A percentile compares a stretch with the other conserved stretches of the same genome.
Conservation (phyloP, 2,329 filamentous ascomycete species). For the Microcyclospora pomicola region DNA sequence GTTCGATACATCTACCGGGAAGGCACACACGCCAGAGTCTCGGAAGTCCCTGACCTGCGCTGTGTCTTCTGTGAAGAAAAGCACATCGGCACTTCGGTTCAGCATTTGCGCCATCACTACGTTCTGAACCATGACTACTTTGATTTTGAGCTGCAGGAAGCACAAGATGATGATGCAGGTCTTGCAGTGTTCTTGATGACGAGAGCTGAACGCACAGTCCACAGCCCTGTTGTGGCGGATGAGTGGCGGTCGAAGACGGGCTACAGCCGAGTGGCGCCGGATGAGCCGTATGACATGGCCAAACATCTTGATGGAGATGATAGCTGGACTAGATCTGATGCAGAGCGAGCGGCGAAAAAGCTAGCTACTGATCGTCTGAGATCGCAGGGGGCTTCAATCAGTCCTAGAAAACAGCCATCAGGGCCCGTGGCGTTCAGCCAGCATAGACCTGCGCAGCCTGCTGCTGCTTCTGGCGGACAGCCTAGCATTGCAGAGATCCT, state of each 20-base stretch:
- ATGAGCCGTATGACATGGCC: conserved; percentile 22
- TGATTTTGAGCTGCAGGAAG: conserved; percentile 13
- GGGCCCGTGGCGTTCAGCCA: too few relatives aligned
- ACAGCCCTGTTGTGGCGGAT: too few relatives aligned
- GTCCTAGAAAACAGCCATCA: too few relatives aligned
- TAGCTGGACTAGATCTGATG: conserved; percentile 10
- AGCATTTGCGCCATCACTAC: conserved; percentile 23
- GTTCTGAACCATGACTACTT: conserved; percentile 24
- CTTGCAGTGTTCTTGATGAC: too few relatives aligned
- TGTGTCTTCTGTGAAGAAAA: conserved; percentile 15
- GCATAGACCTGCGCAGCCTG: too few relatives aligned
- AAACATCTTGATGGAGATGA: conserved; percentile 24
- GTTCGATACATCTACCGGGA: conserved; percentile 16
- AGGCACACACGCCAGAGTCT: conserved; percentile 2
- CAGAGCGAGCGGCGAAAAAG: too few relatives aligned
- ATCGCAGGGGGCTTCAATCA: too few relatives aligned
- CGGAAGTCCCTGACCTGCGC: conserved; percentile 7
- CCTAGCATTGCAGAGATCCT: conserved; percentile 1
- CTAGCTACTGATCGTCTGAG: too few relatives aligned
- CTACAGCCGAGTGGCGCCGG: conserved; percentile 12
- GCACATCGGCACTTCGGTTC: conserved; percentile 12
- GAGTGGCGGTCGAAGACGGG: too few relatives aligned
- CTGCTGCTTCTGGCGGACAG: not conserved
- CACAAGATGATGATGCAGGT: conserved; percentile 4
- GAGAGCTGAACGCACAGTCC: too few relatives aligned